These are phyloP conservation scores for Aspergillus sp. DNA, from an alignment of 2,329 filamentous ascomycete genomes.

Conservation along the genomic window DNA sequence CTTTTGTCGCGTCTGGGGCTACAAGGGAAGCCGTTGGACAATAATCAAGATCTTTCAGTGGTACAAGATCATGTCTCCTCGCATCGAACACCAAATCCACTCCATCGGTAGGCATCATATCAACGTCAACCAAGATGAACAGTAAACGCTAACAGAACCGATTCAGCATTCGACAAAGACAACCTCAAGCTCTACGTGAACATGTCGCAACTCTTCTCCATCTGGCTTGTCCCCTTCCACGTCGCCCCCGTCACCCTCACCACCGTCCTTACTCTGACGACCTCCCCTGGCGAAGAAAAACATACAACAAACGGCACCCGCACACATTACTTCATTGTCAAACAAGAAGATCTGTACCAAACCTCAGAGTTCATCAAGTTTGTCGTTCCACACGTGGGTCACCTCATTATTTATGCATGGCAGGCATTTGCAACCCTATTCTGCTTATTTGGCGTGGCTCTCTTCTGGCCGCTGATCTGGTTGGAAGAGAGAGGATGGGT, in stretches of 20 bases:
- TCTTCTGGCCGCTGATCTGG: constrained; percentile 47
- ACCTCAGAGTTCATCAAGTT: constrained; percentile 70
- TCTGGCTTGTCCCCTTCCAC: constrained; percentile 74
- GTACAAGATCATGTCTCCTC: constrained; percentile 77
- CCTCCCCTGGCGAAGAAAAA: constrained; percentile 30
- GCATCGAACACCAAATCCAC: constrained; percentile 61
- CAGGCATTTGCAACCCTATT: constrained; percentile 59
- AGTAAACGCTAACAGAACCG: constrained; percentile 2
- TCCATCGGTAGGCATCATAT: constrained; percentile 43
- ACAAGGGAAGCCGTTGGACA: constrained; percentile 58
- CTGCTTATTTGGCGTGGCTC: constrained; percentile 54
- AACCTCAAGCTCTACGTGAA: constrained; percentile 65
- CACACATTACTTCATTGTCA: constrained; percentile 61
- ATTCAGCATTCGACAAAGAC: constrained; percentile 59
- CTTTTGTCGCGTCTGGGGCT: constrained; percentile 61
- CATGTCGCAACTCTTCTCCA: constrained; percentile 66
- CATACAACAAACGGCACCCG: constrained; percentile 15
- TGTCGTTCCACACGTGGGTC: constrained; percentile 54
- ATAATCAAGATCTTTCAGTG: constrained; percentile 67
- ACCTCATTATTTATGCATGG: constrained; percentile 52
- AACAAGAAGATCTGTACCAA: constrained; percentile 78
- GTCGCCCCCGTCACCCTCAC: constrained; percentile 60
- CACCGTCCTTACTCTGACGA: constrained; percentile 58
- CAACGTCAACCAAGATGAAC: background rate
- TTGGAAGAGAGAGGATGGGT: constrained; percentile 38